Evolutionary conservation across 768 basidiomycete species (phyloP), one percentile per base, ranked within the genome.

Genomic region (Termitomyces heimii): DNA sequence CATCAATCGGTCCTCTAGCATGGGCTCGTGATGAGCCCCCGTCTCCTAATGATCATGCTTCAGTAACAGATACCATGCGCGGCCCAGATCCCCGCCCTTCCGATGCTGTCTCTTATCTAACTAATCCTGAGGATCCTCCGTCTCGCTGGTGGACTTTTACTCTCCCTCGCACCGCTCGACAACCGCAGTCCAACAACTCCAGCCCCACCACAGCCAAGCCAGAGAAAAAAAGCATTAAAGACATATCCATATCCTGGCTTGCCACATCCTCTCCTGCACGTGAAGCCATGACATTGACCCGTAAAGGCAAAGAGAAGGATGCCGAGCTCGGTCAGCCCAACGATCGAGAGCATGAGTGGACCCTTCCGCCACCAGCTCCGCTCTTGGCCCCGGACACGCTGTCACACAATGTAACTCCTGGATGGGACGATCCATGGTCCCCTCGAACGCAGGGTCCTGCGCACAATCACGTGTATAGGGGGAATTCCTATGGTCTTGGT

Each of bases 1-100:
- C 18, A 54, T 54, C 32, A 5, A n/a, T 2, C 14, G 29, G 24
- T 51, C 31, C 56, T 56, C 53, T 61, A 93, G 90, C 91, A 49
- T 93, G 90, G 90, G 91, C 90, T 4, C 77, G 81, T 62, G 86
- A 92, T 67, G 91, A 93, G 66, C 89, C 89, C 4, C 88, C 88
- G 4, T 90, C 89, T 0, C 88, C 89, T 1, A 80, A 73, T 43
- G 78, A 83, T 48, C 76, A 75, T 31, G 62, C 65, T 51, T 65
- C 67, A 18, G 58, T 67, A 32, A 56, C 67, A 18, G 69, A 69
- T 48, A 62, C 67, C 22, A 63, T 66, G 56, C 71, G 68, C 44
- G 63, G 66, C 37, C 63, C 71, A 54, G 75, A 78, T 34, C 66
- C 75, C 39, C 77, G 76, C 14, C 75, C 78, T 16, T 80, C 79